A percentile compares a stretch with the other conserved stretches of the same genome.
phyloP scores from a whole-genome alignment of 768 basidiomycete species.

The Tricholoma sp. region DNA sequence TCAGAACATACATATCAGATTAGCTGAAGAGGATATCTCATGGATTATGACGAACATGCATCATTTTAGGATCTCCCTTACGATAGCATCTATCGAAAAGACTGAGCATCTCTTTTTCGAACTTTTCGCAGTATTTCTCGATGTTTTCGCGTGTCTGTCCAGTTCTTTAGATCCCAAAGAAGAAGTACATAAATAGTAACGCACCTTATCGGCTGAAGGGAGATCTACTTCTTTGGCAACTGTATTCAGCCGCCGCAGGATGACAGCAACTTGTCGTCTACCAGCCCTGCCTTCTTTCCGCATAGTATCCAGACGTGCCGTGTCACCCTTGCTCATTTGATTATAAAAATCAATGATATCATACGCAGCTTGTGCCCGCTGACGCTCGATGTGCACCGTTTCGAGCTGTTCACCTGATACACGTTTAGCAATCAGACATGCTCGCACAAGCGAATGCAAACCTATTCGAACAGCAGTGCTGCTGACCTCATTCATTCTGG shows the following conservation, averaged over 20 bases:
- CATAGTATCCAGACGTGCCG: constrained; percentile 64
- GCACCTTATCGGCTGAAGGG: constrained; percentile 74
- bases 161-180: not conserved
- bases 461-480: constrained; percentile 93
- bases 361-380: constrained; percentile 90
- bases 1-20: not conserved
- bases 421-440: constrained; percentile 3
- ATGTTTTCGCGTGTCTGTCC: constrained; percentile 82
- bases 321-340: constrained; percentile 82
- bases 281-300: constrained; percentile 89
- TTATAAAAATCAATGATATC: constrained; percentile 93
- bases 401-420: constrained; percentile 88
- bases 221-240: constrained; percentile 94
- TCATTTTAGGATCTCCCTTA: constrained; percentile 97
- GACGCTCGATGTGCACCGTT: constrained; percentile 86
- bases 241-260: constrained; percentile 77
- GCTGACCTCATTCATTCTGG: constrained; percentile 87
- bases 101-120: constrained; percentile 97
- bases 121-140: constrained; percentile 96
- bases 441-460: constrained; percentile 24
- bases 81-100: constrained; percentile 95
- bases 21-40: not conserved
- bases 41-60: constrained; percentile 64
- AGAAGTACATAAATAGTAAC: constrained; percentile 6
- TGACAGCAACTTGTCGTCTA: constrained; percentile 80